Conservation (phyloP, 495 filamentous ascomycete species). For the Penicillium robsamsonii region DNA sequence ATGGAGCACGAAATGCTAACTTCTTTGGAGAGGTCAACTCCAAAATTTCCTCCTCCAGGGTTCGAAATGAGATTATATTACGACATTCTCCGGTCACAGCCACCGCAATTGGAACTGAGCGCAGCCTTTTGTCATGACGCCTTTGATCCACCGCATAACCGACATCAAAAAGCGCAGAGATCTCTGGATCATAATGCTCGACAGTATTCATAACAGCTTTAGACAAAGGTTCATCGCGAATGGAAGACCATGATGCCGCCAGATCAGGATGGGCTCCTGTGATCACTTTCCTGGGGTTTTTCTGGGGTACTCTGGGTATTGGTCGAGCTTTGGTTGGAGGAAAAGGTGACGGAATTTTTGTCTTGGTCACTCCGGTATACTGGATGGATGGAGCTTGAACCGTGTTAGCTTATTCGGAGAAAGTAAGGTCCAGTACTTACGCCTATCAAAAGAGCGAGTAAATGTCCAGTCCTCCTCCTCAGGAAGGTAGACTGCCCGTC, state of each 20-base stretch:
- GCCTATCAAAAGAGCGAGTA: constrained; percentile 33
- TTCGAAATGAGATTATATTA: constrained; percentile 40
- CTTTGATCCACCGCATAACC: constrained; percentile 39
- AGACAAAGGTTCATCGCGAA: constrained; percentile 32
- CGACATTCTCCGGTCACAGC: constrained; percentile 44
- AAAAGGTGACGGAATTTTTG: constrained; percentile 26
- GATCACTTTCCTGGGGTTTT: constrained; percentile 22
- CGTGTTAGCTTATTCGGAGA: constrained; percentile 12
- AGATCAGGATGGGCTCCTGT: constrained; percentile 40
- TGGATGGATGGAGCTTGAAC: constrained; percentile 25
- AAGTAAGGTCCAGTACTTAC: constrained; percentile 20
- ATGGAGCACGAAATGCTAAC: constrained; percentile 27
- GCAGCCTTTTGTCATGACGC: constrained; percentile 26
- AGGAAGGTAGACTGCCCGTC: constrained; percentile 53
- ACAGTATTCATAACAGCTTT: constrained; percentile 28
- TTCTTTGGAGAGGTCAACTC: constrained; percentile 25
- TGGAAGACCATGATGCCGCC: constrained; percentile 32
- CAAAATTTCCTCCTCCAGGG: constrained; percentile 34
- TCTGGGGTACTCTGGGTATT: constrained; percentile 13
- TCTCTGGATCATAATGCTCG: constrained; percentile 37
- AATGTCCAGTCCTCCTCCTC: constrained; percentile 59
- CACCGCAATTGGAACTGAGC: constrained; percentile 43
- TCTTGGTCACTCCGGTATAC: constrained; percentile 38
- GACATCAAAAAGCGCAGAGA: constrained; percentile 43
- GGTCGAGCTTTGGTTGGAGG: constrained; percentile 15